Evolutionary conservation across 768 basidiomycete species (phyloP).

Genomic region (Cubamyces lactineus): DNA sequence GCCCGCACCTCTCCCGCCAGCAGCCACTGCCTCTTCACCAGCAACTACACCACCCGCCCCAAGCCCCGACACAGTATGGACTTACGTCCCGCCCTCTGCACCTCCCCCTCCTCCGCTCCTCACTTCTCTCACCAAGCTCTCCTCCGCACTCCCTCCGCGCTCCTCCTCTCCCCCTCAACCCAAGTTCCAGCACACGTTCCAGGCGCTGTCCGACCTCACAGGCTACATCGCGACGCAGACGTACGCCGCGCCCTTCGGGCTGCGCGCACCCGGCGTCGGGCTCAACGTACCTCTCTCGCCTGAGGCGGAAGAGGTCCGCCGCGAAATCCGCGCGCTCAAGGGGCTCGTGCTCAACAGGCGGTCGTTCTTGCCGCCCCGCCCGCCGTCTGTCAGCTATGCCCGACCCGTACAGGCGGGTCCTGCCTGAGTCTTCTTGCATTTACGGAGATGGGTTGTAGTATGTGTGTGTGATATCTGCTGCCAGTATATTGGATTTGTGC

Average conservation of each 20-base stretch:
- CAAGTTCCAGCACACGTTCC: slow-evolving; percentile 61
- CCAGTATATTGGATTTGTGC: not conserved
- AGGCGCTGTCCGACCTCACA: slow-evolving; percentile 71
- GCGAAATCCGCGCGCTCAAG: slow-evolving; percentile 78
- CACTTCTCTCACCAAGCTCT: slow-evolving; percentile 29
- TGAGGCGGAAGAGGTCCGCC: slow-evolving; percentile 69
- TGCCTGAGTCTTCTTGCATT: not conserved
- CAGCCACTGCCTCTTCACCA: not conserved
- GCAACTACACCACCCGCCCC: not conserved
- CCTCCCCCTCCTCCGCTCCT: slow-evolving; percentile 37
- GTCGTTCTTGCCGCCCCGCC: slow-evolving; percentile 36
- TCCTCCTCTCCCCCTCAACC: slow-evolving; percentile 14
- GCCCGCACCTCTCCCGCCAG: slow-evolving; percentile 25
- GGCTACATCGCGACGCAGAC: slow-evolving; percentile 80
- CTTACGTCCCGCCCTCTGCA: slow-evolving; percentile 38
- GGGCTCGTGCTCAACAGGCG: slow-evolving; percentile 74
- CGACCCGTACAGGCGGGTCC: not conserved
- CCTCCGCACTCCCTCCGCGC: slow-evolving; percentile 25
- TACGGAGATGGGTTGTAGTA: not conserved
- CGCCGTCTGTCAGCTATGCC: slow-evolving; percentile 3
- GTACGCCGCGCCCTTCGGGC: slow-evolving; percentile 43
- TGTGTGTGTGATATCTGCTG: not conserved
- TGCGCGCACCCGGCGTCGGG: slow-evolving; percentile 30
- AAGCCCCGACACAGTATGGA: slow-evolving; percentile 39
- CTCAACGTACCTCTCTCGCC: slow-evolving; percentile 23